phyloP scores from a whole-genome alignment of 805 yeast genomes.

The Gaillardinia entomophila region DNA sequence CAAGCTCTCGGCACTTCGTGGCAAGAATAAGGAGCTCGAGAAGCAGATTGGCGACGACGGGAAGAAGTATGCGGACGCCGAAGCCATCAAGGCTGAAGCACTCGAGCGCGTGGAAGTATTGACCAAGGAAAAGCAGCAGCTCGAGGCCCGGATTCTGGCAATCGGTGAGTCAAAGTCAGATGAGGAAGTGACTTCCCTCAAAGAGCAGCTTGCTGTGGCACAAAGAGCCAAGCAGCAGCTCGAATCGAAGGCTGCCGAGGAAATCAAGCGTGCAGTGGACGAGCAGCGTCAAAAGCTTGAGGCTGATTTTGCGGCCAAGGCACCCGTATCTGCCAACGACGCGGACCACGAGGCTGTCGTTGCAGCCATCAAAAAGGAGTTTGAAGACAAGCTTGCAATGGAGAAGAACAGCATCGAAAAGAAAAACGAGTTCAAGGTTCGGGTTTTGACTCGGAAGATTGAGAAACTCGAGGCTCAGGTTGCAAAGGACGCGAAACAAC shows the following conservation, averaged over 20 bases:
- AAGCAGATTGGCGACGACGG: slow-evolving; percentile 1
- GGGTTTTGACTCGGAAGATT: slow-evolving; percentile 11
- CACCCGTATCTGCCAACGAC: slow-evolving; percentile 5
- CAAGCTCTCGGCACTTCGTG: slow-evolving; percentile 18
- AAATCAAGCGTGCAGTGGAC: slow-evolving; percentile 7
- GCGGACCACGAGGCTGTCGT: slow-evolving; percentile 9
- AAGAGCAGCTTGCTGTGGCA: slow-evolving; percentile 3
- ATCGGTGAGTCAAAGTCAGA: too few species aligned
- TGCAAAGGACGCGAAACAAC: background rate
- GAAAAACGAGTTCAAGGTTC: slow-evolving; percentile 12
- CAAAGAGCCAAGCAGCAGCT: slow-evolving; percentile 4
- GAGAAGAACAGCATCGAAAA: slow-evolving; percentile 8
- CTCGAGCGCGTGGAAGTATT: slow-evolving; percentile 6
- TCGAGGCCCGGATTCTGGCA: slow-evolving; percentile 6
- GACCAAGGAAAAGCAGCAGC: slow-evolving; percentile 7
- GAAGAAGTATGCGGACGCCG: slow-evolving; percentile 5
- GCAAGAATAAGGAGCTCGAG: slow-evolving; percentile 1
- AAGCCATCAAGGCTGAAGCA: slow-evolving; percentile 7
- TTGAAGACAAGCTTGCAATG: slow-evolving; percentile 10
- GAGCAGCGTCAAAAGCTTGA: background rate
- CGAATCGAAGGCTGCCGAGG: slow-evolving; percentile 6
- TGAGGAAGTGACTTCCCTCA: slow-evolving; percentile 6
- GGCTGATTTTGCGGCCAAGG: slow-evolving; percentile 5
- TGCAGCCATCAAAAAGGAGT: slow-evolving; percentile 3
- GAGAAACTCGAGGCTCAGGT: slow-evolving; percentile 6